Base-by-base conservation (phyloP, 78 protist genomes). In the Dictyostelium firmibasis region DNA sequence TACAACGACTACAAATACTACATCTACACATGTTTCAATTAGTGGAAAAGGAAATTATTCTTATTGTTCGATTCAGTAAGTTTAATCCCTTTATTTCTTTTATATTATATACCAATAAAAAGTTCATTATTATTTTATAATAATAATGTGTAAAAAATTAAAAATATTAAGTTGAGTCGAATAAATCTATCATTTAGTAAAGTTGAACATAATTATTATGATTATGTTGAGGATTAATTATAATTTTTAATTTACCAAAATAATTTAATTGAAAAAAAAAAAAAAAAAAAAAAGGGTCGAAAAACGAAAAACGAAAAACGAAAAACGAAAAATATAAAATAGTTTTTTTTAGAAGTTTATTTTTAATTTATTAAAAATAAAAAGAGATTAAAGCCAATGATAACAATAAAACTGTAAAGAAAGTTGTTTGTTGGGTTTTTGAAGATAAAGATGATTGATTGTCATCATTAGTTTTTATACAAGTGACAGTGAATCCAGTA, bases 1-100 rank as follows among this genome's bases (percentile, higher is more conserved):
- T 18, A 23, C 81, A 4, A 74, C 81, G 5, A 74, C 81, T 35
- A 72, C 79, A 6, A 76, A 57, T 2, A 38, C 79, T 16, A 72
- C 79, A 29, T 11, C 79, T 33, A 72, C 79, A 14, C 44, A 72
- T 33, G 79, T 72, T 72, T 33, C 36, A 33, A 33, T 33, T 3
- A 31, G 43, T 31, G 47, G 38, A 13, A 33, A 27, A 18, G 79
- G 79, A 33, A 72, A 6, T 2, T 72, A 72, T 33, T 72, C 79
- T 29, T 72, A 72, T 72, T 72, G 79, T 72, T 72, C 79, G 18
- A 72, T 72, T 72, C 79, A 72, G 43, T 72, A 72, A 11, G 33
- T 38, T 38, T 10, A 67, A 27, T 36, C 33, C 5, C 27, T 57
- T 57, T 9, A 57, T 57, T 57, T 57, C 67, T 57, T 57, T 57